Base-by-base conservation (phyloP, 805 yeast species). In the Barnettozyma siamensis region DNA sequence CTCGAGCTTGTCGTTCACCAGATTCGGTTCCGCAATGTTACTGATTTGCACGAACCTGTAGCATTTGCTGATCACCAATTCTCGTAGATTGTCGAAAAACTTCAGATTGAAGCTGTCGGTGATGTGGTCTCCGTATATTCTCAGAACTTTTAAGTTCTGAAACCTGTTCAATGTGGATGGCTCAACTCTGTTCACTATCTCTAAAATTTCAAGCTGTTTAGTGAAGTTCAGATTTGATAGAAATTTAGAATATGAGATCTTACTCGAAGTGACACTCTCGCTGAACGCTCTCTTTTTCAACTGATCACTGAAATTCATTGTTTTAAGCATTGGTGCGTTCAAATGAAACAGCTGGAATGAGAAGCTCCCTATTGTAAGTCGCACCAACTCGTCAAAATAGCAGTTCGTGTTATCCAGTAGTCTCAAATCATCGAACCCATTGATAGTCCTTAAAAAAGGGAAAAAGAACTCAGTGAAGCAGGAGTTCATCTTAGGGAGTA, bases 371-470 rank as follows among this genome's bases (percentile, higher is more conserved):
- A 52, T 47, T 1, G 55, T 50, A 20, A 50, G 23, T 20, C 45
- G 30, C 20, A 41, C 35, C 7, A 52, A 28, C 15, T 37, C 36
- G 19, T 41, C 41, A 36, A 52, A 48, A 33, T 45, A 46, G 20
- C 57, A 52, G 7, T 46, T 36, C 5, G 55, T 50, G 33, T 52
- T 50, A 20, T 52, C 56, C n/a, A 52, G 19, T n/a, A 49, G 16
- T 31, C 57, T 35, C 4, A 52, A 29, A 23, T 52, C 57, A 32
- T 52, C 53, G 33, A 43, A 52, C 3, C 47, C 53, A 21, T 45
- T 44, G 21, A 52, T 50, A 16, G 34, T 18, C 2, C 31, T 28
- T 1, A 43, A 31, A 5, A 21, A 30, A 2, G 57, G 55, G 34
- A 52, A 41, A 37, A 31, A 45, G 26, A 49, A 49, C 37, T 52